Base-by-base conservation (phyloP, 306 rosid species). In the Hylodesmum podocarpum region DNA sequence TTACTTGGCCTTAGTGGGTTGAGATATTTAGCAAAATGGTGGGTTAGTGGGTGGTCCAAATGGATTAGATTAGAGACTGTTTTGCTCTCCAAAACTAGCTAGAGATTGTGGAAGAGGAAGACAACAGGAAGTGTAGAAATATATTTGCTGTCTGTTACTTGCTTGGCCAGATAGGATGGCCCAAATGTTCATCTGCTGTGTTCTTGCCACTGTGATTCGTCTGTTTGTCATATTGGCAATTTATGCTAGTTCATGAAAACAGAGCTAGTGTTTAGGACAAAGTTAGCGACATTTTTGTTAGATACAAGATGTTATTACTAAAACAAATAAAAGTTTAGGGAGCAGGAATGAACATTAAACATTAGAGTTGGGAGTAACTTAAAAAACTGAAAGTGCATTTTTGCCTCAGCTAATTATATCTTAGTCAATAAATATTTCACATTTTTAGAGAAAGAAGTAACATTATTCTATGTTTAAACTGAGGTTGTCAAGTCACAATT, bases 51-150 rank as follows among this genome's bases (percentile, higher is more conserved):
- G 14, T 46, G 22, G 59, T 58, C 33, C 25, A 1, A 46, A 8
- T 80, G 53, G 66, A n/a, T 34, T 51, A 63, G 66, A n/a, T 34
- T 51, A 14, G 21, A 41, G 10, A 57, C 8, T 68, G 21, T 69
- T 37, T 44, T 24, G 18, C 28, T 69, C 43, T 69, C 24, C 63
- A 18, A 78, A 43, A 43, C 79, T 61, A 44, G 71, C 49, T 63
- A 49, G 24, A 65, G 64, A 36, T 31, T 44, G 2, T 47, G 70
- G 2, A 43, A 57, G 50, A 28, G 37, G 39, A 62, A 27, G 25
- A 59, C 6, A 2, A 14, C 18, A 36, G 37, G 66, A 40, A 31
- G 29, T 37, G 27, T 15, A 25, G 41, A 41, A 64, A 37, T 37
- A 29, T 8, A 9, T 13, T 36, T 13, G 18, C 18, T 37, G 8